These are phyloP conservation scores for Penstemon newberryi DNA, from an alignment of 257 asterid genomes.

Conservation along the genomic window DNA sequence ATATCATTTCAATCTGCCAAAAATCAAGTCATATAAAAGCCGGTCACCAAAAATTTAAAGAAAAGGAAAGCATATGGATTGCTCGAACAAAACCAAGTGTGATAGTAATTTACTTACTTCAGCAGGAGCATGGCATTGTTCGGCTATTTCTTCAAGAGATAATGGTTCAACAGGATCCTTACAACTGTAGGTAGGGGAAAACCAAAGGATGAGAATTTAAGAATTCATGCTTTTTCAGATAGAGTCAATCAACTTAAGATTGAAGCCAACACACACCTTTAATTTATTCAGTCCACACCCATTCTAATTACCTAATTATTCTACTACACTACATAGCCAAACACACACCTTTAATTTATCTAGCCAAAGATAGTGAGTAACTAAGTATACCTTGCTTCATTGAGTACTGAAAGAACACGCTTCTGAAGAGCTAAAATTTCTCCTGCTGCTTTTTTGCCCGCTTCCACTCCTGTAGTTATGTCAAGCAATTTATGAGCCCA, in stretches of 20 bases:
- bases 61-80: not conserved
- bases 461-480: conserved; percentile 81
- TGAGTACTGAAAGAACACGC: conserved; percentile 90
- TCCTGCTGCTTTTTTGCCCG: conserved; percentile 98
- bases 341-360: not conserved
- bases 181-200: conserved; percentile 54
- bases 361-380: conserved; percentile 3
- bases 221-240: not conserved
- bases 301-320: not conserved
- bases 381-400: conserved; percentile 80
- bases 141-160: conserved; percentile 85
- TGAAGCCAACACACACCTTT: no score
- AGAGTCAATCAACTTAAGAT: no score
- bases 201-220: not conserved
- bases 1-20: conserved; percentile 95
- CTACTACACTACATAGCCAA: not conserved
- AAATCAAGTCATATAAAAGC: conserved; percentile 10
- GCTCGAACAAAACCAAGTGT: not conserved
- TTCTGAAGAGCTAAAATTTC: conserved; percentile 97
- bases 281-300: no score
- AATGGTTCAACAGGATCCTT: conserved; percentile 90
- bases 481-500: conserved; percentile 20
- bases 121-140: conserved; percentile 73
- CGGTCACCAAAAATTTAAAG: conserved; percentile 19
- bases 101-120: conserved; percentile 47